These are phyloP conservation scores for Macrolepiota fuliginosa DNA, from an alignment of 768 basidiomycete genomes.

Conservation along the genomic window DNA sequence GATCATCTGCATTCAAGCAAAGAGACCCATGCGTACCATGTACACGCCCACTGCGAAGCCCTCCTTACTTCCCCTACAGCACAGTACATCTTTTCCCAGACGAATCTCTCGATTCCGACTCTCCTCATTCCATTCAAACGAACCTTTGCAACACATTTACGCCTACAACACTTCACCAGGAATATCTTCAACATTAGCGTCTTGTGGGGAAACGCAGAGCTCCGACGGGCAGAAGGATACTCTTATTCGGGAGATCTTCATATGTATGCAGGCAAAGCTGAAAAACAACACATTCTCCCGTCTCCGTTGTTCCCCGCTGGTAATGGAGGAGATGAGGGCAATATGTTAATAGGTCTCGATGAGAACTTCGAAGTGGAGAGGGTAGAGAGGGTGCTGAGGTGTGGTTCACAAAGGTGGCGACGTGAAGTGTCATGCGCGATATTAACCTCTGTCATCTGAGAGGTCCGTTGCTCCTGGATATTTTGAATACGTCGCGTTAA, in stretches of 20 bases:
- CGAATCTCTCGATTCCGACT: slow-evolving; percentile 27
- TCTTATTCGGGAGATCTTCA: too few relatives aligned
- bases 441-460: too few relatives aligned
- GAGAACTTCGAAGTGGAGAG: slow-evolving; percentile 29
- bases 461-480: background rate
- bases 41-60: slow-evolving; percentile 17
- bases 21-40: slow-evolving; percentile 20
- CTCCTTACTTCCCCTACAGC: slow-evolving; percentile 24
- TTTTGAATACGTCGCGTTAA: too few relatives aligned
- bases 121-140: slow-evolving; percentile 32
- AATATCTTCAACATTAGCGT: slow-evolving; percentile 38
- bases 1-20: too few relatives aligned
- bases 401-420: slow-evolving; percentile 27
- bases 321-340: slow-evolving; percentile 19
- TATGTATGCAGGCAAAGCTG: too few relatives aligned
- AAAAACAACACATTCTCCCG: background rate
- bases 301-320: background rate
- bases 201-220: slow-evolving; percentile 34
- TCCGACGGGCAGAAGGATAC: slow-evolving; percentile 24
- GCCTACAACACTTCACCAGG: slow-evolving; percentile 33
- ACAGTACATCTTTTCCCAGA: slow-evolving; percentile 26
- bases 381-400: slow-evolving; percentile 37
- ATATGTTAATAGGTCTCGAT: slow-evolving; percentile 33
- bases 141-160: slow-evolving; percentile 34
- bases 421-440: too few relatives aligned